Conservation (phyloP, 2,329 filamentous ascomycete genomes). For the Aspergillus sp. region DNA sequence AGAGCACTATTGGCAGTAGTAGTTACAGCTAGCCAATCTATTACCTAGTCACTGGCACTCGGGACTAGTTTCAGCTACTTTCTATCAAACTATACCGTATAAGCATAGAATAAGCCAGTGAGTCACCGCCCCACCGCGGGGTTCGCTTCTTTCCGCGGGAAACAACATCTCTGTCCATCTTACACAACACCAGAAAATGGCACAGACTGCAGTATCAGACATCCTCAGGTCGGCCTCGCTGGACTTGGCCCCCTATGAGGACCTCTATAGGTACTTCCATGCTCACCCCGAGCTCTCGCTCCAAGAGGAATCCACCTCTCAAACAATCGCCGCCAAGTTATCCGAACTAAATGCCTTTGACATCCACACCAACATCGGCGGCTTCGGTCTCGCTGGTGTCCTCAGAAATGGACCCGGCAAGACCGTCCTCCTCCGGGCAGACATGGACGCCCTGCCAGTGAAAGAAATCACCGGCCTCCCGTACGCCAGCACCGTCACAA, state of each 20-base stretch:
- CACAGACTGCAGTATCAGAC: background rate
- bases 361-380: constrained; percentile 47
- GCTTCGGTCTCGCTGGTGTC: constrained; percentile 46
- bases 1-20: background rate
- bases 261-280: constrained; percentile 60
- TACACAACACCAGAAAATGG: background rate
- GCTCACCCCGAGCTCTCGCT: constrained; percentile 59
- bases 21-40: background rate
- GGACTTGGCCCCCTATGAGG: constrained; percentile 50
- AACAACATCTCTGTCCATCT: background rate
- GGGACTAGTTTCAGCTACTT: too few species aligned
- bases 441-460: constrained; percentile 53
- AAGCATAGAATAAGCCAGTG: too few species aligned
- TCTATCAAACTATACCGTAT: too few species aligned
- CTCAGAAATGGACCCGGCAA: constrained; percentile 44
- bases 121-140: background rate
- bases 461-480: constrained; percentile 48
- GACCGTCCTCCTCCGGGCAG: constrained; percentile 49
- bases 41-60: background rate
- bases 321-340: constrained; percentile 47
- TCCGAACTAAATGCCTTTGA: constrained; percentile 31
- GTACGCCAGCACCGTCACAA: constrained; percentile 48
- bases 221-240: background rate
- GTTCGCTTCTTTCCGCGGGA: background rate
- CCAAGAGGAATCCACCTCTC: constrained; percentile 55